Evolutionary conservation across 805 yeast genomes (phyloP).

Genomic region (Hanseniaspora hatyaiensis): DNA sequence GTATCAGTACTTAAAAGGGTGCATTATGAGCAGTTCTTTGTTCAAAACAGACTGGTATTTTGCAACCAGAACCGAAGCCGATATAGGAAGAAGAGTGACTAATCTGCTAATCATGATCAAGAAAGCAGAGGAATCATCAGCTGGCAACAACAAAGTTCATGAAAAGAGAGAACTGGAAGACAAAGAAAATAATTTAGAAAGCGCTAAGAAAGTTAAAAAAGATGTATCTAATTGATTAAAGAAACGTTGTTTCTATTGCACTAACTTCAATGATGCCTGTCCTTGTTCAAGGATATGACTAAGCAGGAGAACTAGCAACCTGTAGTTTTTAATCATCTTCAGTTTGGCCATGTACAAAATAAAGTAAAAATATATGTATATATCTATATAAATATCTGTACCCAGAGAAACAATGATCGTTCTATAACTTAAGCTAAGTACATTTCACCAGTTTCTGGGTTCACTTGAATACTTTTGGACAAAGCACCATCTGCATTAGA

Average conservation of each 20-base stretch:
- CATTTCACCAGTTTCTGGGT: conserved; percentile 14
- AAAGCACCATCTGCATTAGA: background rate
- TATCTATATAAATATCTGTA: background rate
- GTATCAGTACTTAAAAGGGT: conserved; percentile 54
- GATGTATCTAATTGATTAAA: no score
- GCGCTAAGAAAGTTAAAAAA: background rate
- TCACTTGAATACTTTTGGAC: conserved; percentile 6
- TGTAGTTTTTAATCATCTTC: no score
- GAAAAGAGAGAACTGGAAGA: conserved; percentile 36
- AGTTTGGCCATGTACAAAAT: no score
- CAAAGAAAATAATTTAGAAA: conserved; percentile 19
- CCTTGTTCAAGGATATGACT: no score
- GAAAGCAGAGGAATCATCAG: conserved; percentile 46
- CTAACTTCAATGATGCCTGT: no score
- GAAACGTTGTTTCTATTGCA: background rate
- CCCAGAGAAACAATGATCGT: background rate
- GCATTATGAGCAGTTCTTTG: conserved; percentile 44
- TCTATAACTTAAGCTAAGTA: conserved; percentile 10
- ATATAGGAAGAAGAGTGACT: conserved; percentile 60
- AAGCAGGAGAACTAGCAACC: no score
- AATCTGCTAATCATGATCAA: conserved; percentile 58
- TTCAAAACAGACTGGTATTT: conserved; percentile 68
- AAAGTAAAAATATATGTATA: background rate
- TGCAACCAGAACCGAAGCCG: conserved; percentile 55
- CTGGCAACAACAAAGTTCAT: conserved; percentile 36